Conservation (phyloP, 345 rosid species). For the Acer saccharum region DNA sequence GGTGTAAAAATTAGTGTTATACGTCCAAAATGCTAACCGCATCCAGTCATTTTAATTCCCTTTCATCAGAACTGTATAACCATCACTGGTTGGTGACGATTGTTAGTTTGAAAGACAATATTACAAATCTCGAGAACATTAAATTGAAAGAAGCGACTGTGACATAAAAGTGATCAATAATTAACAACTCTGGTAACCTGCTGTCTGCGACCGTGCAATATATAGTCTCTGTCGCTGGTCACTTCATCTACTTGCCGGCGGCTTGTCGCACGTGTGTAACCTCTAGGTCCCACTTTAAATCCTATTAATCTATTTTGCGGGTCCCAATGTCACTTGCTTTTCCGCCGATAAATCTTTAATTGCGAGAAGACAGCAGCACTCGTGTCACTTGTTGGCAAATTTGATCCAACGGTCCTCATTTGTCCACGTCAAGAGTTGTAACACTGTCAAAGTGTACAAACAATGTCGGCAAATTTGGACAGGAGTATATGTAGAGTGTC, state of each 20-base stretch:
- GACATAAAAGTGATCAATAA: background rate
- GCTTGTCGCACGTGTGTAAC: constrained; percentile 17
- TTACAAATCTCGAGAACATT: background rate
- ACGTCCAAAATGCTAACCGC: too few species aligned
- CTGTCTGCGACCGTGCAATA: background rate
- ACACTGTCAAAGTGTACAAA: background rate
- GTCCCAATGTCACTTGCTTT: background rate
- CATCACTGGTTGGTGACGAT: too few species aligned
- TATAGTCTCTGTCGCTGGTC: background rate
- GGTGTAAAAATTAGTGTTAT: too few species aligned
- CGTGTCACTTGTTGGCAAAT: background rate
- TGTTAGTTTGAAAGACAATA: background rate
- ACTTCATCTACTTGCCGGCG: constrained; percentile 14
- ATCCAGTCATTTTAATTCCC: too few species aligned
- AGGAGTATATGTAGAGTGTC: background rate
- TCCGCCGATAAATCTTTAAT: background rate
- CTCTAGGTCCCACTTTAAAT: background rate
- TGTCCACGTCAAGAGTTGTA: background rate
- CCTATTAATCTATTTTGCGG: background rate
- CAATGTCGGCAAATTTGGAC: background rate
- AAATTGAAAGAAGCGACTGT: background rate
- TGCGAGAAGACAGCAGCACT: background rate
- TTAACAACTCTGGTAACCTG: background rate
- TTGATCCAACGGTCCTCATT: background rate
- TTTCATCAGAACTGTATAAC: too few species aligned